phyloP scores from a whole-genome alignment of 2,329 filamentous ascomycete genomes.

The Penicillium sp. region DNA sequence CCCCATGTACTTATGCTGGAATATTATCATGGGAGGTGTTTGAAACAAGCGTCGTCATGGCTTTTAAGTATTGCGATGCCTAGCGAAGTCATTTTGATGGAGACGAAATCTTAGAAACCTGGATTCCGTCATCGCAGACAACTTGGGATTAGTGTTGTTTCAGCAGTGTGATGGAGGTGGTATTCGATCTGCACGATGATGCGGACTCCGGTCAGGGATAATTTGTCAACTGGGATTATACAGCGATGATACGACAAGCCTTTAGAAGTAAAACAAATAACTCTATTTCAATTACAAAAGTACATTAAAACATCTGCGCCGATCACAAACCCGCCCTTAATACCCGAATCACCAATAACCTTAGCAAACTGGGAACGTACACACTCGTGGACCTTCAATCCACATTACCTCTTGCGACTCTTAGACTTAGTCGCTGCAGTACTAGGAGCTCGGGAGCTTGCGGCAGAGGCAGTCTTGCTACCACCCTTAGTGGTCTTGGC shows the following conservation, averaged over 20 bases:
- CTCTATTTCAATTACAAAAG: slow-evolving; percentile 12
- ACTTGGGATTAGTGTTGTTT: slow-evolving; percentile 6
- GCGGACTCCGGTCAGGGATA: slow-evolving; percentile 7
- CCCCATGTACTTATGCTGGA: not conserved
- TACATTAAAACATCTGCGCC: slow-evolving; percentile 15
- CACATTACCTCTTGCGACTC: slow-evolving; percentile 41
- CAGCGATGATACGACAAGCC: slow-evolving; percentile 11
- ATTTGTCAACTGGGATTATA: not conserved
- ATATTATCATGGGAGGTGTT: not conserved
- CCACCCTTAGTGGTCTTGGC: slow-evolving; percentile 74
- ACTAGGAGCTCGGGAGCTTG: slow-evolving; percentile 77
- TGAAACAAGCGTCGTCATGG: not conserved
- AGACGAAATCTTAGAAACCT: not conserved
- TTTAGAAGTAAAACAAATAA: slow-evolving; percentile 5
- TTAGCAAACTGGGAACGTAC: slow-evolving; percentile 3
- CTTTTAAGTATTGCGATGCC: not conserved
- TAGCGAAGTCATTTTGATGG: not conserved
- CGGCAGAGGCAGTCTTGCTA: slow-evolving; percentile 65
- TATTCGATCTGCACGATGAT: slow-evolving; percentile 11
- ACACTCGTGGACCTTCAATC: not conserved
- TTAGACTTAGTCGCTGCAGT: slow-evolving; percentile 53
- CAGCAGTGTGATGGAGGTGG: not conserved
- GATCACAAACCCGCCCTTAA: slow-evolving; percentile 7
- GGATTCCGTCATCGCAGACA: slow-evolving; percentile 1
- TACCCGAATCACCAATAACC: slow-evolving; percentile 3